Base-by-base conservation (phyloP, 2,329 filamentous ascomycete species). In the Cordyceps tenuipes region DNA sequence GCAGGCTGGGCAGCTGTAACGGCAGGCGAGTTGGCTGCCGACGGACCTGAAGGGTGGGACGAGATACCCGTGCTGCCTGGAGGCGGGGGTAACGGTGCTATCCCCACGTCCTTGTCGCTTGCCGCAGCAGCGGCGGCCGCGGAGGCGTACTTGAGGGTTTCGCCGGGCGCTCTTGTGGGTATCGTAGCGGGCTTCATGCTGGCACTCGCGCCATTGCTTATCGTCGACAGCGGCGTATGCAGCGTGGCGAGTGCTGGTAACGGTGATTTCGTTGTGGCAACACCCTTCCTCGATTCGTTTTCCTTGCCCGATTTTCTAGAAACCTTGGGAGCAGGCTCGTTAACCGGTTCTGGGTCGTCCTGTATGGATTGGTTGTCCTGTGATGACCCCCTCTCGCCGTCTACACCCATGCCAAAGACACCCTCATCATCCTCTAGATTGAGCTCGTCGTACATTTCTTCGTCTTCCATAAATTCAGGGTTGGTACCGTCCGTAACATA, bases 131-230 rank as follows among this genome's bases (percentile, higher is more conserved):
- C 94, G 0, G 94, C 94, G 0, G 94, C 94, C 0, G 94, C 94
- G 43, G 94, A 97, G 49, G 94, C 94, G 71, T 99, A 99, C 75
- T 97, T 97, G 65, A 99, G 79, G 1, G 89, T 90, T 72, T 97
- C 93, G 52, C 91, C 91, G 4, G 91, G 89, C 7, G 90, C 86
- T 71, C 93, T 85, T 62, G 89, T 86, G 1, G 94, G 94, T 67
- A 92, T 76, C 19, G 91, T 87, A 19, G 94, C 94, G 13, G 94
- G 93, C 77, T 97, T 99, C 93, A 97, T 97, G 57, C 81, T 77
- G 57, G 79, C 80, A 57, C 79, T 80, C 61, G 81, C 76, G 55
- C 80, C 82, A 70, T 82, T 89, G 66, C 82, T 81, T 61, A 82
- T 81, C 61, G 79, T 83, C 12, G 85, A 75, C 66, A 88, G 72